Percentiles rank a stretch among this genome's conserved stretches.
Conservation (phyloP, 2,329 filamentous ascomycete genomes). For the Ploettnerulaceae sp. region DNA sequence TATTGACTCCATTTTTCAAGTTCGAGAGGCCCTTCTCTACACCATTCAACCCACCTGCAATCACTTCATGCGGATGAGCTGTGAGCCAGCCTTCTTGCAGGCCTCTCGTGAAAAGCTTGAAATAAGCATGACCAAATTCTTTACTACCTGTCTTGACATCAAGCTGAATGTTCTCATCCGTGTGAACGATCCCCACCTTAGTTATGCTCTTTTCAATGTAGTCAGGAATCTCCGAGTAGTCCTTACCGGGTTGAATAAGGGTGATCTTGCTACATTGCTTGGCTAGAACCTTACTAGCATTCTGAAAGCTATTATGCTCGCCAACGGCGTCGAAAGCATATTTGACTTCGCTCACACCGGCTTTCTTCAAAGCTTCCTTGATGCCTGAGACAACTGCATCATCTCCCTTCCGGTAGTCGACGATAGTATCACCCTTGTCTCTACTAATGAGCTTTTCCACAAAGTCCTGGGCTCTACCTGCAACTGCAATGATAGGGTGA, state of each 20-base stretch:
- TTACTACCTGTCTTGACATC: conserved; percentile 24
- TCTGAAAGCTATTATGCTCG: conserved; percentile 29
- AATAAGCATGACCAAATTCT: conserved; percentile 28
- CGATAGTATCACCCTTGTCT: conserved; percentile 47
- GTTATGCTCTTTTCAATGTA: conserved; percentile 21
- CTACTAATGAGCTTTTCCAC: conserved; percentile 45
- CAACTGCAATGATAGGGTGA: conserved; percentile 54
- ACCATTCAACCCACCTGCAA: conserved; percentile 45
- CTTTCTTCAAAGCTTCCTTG: conserved; percentile 27
- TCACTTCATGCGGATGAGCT: conserved; percentile 46
- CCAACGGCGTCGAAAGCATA: conserved; percentile 31
- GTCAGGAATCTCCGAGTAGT: conserved; percentile 37
- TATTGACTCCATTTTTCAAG: conserved; percentile 55
- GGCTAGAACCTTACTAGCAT: conserved; percentile 26
- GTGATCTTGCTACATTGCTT: conserved; percentile 34
- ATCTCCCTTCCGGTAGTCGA: conserved; percentile 52
- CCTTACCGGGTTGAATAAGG: conserved; percentile 39
- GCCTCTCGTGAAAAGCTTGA: conserved; percentile 34
- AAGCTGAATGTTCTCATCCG: conserved; percentile 15
- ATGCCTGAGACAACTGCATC: conserved; percentile 36
- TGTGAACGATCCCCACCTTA: conserved; percentile 25
- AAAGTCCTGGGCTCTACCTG: conserved; percentile 43
- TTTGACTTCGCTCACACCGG: conserved; percentile 22
- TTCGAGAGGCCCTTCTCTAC: conserved; percentile 48
- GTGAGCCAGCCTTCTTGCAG: conserved; percentile 47